Percentiles rank a stretch among this genome's conserved stretches.
Evolutionary conservation across 257 asterid genomes (phyloP).

Genomic region (Voacanga thouarsii): DNA sequence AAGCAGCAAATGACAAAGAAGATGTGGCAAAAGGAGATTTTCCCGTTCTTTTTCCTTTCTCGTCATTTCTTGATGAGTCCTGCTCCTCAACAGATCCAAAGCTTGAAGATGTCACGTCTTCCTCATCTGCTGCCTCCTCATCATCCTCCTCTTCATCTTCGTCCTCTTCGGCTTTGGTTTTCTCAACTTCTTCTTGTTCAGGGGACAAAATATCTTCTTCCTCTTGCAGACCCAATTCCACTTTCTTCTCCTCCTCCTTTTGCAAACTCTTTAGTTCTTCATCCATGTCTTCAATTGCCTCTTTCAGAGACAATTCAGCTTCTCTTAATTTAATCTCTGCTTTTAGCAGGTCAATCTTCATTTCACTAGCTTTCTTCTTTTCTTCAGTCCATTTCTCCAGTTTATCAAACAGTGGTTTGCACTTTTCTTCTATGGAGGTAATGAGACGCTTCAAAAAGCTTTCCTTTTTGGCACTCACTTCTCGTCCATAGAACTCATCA

Average conservation of each 20-base stretch:
- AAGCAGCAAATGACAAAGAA: slow-evolving; percentile 59
- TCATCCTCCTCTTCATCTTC: slow-evolving; percentile 54
- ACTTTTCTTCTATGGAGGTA: slow-evolving; percentile 33
- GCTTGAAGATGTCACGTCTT: slow-evolving; percentile 56
- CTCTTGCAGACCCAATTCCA: slow-evolving; percentile 35
- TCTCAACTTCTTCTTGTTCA: slow-evolving; percentile 36
- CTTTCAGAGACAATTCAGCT: slow-evolving; percentile 71
- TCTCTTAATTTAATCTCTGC: slow-evolving; percentile 64
- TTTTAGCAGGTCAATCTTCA: slow-evolving; percentile 40
- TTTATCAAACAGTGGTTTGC: slow-evolving; percentile 33
- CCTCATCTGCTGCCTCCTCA: slow-evolving; percentile 43
- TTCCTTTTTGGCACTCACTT: slow-evolving; percentile 25
- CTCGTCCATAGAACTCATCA: slow-evolving; percentile 82
- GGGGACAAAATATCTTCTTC: slow-evolving; percentile 36
- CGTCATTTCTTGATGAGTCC: slow-evolving; percentile 31
- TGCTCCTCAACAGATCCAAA: slow-evolving; percentile 66
- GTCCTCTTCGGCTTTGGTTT: slow-evolving; percentile 33
- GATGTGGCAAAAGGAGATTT: slow-evolving; percentile 79
- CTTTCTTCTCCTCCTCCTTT: slow-evolving; percentile 71
- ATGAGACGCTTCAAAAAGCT: slow-evolving; percentile 36
- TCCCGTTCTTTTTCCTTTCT: slow-evolving; percentile 46
- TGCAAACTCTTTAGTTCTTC: slow-evolving; percentile 60
- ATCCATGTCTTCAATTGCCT: slow-evolving; percentile 74
- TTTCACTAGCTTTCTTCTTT: slow-evolving; percentile 49
- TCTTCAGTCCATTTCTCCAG: slow-evolving; percentile 70